These are phyloP conservation scores for Remersonia thermophila DNA, from an alignment of 2,329 filamentous ascomycete species.

Conservation along the genomic window DNA sequence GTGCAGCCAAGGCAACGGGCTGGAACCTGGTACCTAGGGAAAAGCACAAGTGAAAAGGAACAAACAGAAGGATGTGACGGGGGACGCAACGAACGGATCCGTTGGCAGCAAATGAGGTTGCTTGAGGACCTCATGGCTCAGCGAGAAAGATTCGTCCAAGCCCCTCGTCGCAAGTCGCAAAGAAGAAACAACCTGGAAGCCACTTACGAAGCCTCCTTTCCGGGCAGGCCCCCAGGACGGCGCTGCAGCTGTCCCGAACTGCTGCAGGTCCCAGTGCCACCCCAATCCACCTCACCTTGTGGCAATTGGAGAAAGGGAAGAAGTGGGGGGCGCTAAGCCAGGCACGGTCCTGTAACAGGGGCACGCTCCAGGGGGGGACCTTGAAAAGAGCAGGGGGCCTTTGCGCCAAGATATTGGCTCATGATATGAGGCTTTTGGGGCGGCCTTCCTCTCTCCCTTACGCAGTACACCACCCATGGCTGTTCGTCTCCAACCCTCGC, in stretches of 20 bases:
- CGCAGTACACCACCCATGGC: too few species aligned
- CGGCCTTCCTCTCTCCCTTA: background rate
- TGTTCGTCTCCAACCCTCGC: too few species aligned
- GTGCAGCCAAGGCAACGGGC: too few species aligned
- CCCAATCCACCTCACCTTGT: conserved; percentile 12
- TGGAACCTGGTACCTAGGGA: too few species aligned
- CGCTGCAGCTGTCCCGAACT: too few species aligned
- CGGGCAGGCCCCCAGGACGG: too few species aligned
- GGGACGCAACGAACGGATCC: conserved; percentile 4
- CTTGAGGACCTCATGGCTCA: conserved; percentile 13
- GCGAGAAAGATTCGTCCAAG: conserved; percentile 10
- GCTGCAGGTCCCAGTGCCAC: conserved; percentile 7
- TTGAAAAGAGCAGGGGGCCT: background rate
- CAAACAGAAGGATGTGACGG: conserved; percentile 6
- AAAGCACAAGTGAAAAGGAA: background rate
- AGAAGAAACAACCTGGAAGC: conserved; percentile 6
- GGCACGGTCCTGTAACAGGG: background rate
- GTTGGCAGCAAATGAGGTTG: conserved; percentile 8
- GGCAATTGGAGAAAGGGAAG: conserved; percentile 17
- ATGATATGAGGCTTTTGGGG: background rate
- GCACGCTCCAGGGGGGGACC: background rate
- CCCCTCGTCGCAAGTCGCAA: conserved; percentile 1
- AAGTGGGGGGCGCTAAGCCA: conserved; percentile 12
- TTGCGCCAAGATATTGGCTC: conserved; percentile 2
- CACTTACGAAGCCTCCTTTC: too few species aligned